Base-by-base conservation (phyloP, 2,329 filamentous ascomycete species). In the Botryosphaeria dothidea region DNA sequence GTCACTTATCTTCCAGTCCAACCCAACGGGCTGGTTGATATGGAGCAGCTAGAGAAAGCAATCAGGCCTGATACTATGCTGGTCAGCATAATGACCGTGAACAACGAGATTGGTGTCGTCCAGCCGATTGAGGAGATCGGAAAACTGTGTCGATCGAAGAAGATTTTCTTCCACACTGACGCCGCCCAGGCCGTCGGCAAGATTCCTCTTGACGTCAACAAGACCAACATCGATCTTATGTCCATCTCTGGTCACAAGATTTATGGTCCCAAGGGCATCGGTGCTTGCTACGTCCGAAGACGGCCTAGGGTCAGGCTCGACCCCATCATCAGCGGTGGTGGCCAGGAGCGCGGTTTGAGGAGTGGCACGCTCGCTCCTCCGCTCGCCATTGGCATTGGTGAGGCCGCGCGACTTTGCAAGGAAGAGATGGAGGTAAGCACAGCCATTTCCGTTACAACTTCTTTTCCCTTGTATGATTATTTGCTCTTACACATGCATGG, bases 31-130 rank as follows among this genome's bases (percentile, higher is more conserved):
- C 81, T 98, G 69, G 84, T 99, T 72, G 86, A 90, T 70, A 86
- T 99, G 83, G 85, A 91, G 46, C 88, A 95, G 71, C 86, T 99
- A 31, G 91, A 96, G 80, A 91, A 89, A 23, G 92, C 94, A 25
- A 96, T 99, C 68, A 88, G 91, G 67, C 93, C 93, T 0, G 93
- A 98, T 67, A 99, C 95, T 15, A 89, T 88, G 48, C 82, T 99
- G 31, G 93, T 98, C 78, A 97, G 93, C 75, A 92, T 99, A 79
- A 99, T 99, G 95, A 89, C 95, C 0, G 95, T 99, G 73, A 99
- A 99, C 84, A 99, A 99, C 78, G 95, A 99, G 81, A 98, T 99
- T 73, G 95, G 95, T 74, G 95, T 99, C n/a, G 96, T 99, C 66
- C 95, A 99, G 79, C 95, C 95, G 0, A 81, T 99, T 66, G 91